Evolutionary conservation across 1,139 yeast genomes (phyloP).

Genomic region (Ogataea hybrid): DNA sequence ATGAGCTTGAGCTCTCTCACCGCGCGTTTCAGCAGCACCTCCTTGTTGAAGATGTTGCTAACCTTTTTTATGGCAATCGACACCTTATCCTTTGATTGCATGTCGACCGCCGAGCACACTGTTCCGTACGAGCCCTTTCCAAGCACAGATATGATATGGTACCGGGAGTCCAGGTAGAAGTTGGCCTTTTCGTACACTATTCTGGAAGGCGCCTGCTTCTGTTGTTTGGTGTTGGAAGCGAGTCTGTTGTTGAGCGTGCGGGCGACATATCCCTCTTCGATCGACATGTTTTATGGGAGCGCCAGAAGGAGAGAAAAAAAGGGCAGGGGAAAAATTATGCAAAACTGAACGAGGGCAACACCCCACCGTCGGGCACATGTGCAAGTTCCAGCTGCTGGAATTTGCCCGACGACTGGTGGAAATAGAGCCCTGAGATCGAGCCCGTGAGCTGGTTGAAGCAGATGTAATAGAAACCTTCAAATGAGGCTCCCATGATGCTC

Average conservation of each 20-base stretch:
- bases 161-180: conserved; percentile 66
- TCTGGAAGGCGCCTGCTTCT: conserved; percentile 13
- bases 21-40: conserved; percentile 68
- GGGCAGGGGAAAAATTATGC: conserved; percentile 14
- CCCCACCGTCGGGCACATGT: conserved; percentile 43
- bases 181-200: conserved; percentile 42
- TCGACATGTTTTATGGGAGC: conserved; percentile 10
- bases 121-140: conserved; percentile 93
- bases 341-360: conserved; percentile 37
- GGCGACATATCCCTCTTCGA: conserved; percentile 12
- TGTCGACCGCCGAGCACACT: conserved; percentile 80
- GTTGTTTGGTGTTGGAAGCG: conserved; percentile 9
- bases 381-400: conserved; percentile 65
- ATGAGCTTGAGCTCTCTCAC: conserved; percentile 74
- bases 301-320: conserved; percentile 10
- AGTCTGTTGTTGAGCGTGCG: conserved; percentile 14
- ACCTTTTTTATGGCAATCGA: conserved; percentile 76
- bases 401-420: conserved; percentile 72
- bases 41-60: conserved; percentile 60
- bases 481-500: conserved; percentile 75
- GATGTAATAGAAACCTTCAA: conserved; percentile 89
- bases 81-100: conserved; percentile 33
- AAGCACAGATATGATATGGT: conserved; percentile 58
- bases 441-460: conserved; percentile 80
- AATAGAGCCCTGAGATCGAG: conserved; percentile 74